phyloP scores from a whole-genome alignment of 1,139 yeast species.

The Eremothecium cymbalariae region DNA sequence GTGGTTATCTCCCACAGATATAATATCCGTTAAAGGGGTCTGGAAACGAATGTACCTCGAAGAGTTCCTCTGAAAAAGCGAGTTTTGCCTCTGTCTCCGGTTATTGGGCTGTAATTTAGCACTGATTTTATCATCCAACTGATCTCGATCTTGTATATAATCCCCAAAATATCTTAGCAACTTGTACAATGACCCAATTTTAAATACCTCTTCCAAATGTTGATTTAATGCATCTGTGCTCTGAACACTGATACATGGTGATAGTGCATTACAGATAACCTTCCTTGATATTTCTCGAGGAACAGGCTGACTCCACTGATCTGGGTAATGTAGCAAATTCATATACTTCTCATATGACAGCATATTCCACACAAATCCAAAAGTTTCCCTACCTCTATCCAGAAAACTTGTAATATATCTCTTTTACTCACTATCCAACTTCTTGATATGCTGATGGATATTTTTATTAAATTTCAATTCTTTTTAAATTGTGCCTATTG shows the following conservation, averaged over 20 bases:
- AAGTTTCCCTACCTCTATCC: too few relatives aligned
- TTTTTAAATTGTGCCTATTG: too few relatives aligned
- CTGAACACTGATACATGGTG: conserved; percentile 31
- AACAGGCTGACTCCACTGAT: conserved; percentile 23
- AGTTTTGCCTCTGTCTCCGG: conserved; percentile 14
- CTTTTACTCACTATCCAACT: too few relatives aligned
- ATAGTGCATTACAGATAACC: conserved; percentile 28
- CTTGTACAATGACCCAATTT: conserved; percentile 27
- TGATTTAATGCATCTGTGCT: conserved; percentile 25
- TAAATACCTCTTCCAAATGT: conserved; percentile 24
- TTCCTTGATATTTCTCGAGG: conserved; percentile 30
- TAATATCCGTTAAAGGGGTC: conserved; percentile 37
- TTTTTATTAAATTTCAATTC: too few relatives aligned
- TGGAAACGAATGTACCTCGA: conserved; percentile 39
- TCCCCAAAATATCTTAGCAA: conserved; percentile 30
- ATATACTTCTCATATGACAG: conserved; percentile 30
- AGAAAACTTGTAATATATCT: too few relatives aligned
- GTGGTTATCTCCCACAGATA: conserved; percentile 21
- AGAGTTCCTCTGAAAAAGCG: conserved; percentile 28
- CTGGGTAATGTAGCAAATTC: conserved; percentile 27
- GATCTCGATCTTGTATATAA: conserved; percentile 32
- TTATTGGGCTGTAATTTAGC: not conserved
- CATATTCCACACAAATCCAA: conserved; percentile 2
- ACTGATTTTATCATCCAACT: conserved; percentile 8
- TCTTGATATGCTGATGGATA: too few relatives aligned